These are phyloP conservation scores for Nadsonia starkeyi-henricii DNA, from an alignment of 1,139 yeast genomes.

Conservation along the genomic window DNA sequence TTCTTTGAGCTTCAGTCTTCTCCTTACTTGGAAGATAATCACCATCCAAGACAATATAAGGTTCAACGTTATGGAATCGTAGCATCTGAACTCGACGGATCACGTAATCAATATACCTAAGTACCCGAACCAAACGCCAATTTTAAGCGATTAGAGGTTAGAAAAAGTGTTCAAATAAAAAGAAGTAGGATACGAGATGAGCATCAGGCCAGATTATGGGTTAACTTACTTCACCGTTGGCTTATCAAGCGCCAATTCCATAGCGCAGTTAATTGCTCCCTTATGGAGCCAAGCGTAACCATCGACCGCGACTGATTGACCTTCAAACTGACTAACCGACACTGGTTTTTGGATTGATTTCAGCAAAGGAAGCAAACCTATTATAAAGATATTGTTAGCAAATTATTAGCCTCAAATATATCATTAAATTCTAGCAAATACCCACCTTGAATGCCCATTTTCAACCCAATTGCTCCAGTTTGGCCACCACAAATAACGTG, in stretches of 20 bases:
- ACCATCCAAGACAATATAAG: slow-evolving; percentile 91
- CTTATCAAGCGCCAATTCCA: slow-evolving; percentile 57
- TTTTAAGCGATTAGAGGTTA: not conserved
- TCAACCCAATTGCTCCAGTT: not conserved
- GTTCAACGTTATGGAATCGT: slow-evolving; percentile 51
- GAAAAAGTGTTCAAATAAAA: not conserved
- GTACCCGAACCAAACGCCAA: not conserved
- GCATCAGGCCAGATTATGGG: not conserved
- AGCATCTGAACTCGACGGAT: slow-evolving; percentile 55
- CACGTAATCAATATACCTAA: slow-evolving; percentile 32
- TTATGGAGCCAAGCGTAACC: slow-evolving; percentile 96
- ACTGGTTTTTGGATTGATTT: slow-evolving; percentile 56
- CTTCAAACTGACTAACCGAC: slow-evolving; percentile 47
- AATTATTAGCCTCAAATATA: not conserved
- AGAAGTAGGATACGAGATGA: not conserved
- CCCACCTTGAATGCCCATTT: slow-evolving; percentile 15
- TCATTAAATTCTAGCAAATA: not conserved
- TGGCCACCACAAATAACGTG: too few relatives aligned
- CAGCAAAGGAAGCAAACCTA: slow-evolving; percentile 58
- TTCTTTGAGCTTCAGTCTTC: slow-evolving; percentile 58
- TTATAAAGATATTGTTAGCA: not conserved
- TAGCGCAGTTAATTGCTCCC: slow-evolving; percentile 71
- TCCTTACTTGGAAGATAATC: slow-evolving; percentile 70
- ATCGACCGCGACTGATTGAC: slow-evolving; percentile 77
- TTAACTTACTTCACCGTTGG: slow-evolving; percentile 49